Conservation (phyloP, 1,139 yeast species). For the Pichia sp. region DNA sequence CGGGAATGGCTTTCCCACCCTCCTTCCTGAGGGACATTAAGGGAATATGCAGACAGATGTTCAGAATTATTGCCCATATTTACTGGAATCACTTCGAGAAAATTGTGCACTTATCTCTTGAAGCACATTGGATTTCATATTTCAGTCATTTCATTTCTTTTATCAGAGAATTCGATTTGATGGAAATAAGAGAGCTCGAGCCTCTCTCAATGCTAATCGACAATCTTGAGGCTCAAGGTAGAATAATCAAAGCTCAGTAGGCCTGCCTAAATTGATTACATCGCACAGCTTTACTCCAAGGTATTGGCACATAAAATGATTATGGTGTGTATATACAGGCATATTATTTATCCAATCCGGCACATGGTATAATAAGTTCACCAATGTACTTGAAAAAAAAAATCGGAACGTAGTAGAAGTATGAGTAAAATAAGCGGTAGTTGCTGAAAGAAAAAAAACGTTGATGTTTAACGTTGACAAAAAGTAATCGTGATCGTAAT, state of each 20-base stretch:
- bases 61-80: constrained; percentile 93
- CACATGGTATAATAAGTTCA: no score
- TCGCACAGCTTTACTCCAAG: no score
- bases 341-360: no score
- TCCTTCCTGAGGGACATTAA: constrained; percentile 76
- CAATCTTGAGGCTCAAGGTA: constrained; percentile 78
- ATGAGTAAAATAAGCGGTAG: no score
- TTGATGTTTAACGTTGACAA: no score
- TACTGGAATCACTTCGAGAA: constrained; percentile 93
- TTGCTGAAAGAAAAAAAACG: no score
- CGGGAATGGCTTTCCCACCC: constrained; percentile 90
- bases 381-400: no score
- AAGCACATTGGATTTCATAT: constrained; percentile 97
- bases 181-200: constrained; percentile 71
- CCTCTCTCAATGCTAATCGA: constrained; percentile 76
- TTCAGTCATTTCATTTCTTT: constrained; percentile 94
- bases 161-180: constrained; percentile 71
- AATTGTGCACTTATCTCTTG: constrained; percentile 79
- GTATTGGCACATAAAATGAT: no score
- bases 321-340: no score
- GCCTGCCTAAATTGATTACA: no score
- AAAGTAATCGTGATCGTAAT: no score
- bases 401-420: no score
- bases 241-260: constrained; percentile 39
- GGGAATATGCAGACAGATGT: constrained; percentile 86